These are phyloP conservation scores for Rhodotorula paludigena DNA, from an alignment of 768 basidiomycete species.

Conservation along the genomic window DNA sequence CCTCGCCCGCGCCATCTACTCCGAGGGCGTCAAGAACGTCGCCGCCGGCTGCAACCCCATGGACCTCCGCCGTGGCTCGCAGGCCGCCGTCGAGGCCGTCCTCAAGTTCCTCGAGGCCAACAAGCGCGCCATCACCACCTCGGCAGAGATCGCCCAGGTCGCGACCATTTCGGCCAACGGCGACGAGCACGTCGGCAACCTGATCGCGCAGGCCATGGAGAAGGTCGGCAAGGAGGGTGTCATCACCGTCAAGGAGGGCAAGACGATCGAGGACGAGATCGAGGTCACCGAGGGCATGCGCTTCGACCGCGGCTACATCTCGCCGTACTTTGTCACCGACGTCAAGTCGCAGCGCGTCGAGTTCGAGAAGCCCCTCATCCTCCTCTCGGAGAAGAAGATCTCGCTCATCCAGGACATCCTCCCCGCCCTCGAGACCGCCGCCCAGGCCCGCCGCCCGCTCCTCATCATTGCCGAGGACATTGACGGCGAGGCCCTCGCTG, in stretches of 20 bases:
- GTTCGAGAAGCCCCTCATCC: constrained; percentile 90
- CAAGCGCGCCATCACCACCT: constrained; percentile 91
- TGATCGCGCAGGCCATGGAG: constrained; percentile 99
- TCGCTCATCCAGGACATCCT: constrained; percentile 90
- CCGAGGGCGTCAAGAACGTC: constrained; percentile 98
- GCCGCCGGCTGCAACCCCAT: constrained; percentile 99
- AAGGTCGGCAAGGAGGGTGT: constrained; percentile 99
- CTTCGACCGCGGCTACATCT: constrained; percentile 97
- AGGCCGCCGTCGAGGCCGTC: constrained; percentile 92
- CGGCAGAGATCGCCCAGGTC: constrained; percentile 87
- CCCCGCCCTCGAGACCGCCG: constrained; percentile 64
- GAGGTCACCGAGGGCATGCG: constrained; percentile 99
- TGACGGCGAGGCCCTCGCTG: constrained; percentile 95
- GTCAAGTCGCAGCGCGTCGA: constrained; percentile 68
- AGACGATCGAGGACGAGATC: constrained; percentile 96
- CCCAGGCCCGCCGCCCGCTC: constrained; percentile 72
- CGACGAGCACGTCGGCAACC: constrained; percentile 81
- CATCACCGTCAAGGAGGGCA: constrained; percentile 98
- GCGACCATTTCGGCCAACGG: constrained; percentile 82
- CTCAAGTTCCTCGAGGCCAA: constrained; percentile 81
- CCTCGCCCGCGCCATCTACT: constrained; percentile 92
- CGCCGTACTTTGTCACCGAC: constrained; percentile 94
- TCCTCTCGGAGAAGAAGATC: constrained; percentile 97
- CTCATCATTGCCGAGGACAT: constrained; percentile 97
- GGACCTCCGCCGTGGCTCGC: constrained; percentile 97